Evolutionary conservation across 345 rosid species (phyloP).

Genomic region (Syzygium aromaticum): DNA sequence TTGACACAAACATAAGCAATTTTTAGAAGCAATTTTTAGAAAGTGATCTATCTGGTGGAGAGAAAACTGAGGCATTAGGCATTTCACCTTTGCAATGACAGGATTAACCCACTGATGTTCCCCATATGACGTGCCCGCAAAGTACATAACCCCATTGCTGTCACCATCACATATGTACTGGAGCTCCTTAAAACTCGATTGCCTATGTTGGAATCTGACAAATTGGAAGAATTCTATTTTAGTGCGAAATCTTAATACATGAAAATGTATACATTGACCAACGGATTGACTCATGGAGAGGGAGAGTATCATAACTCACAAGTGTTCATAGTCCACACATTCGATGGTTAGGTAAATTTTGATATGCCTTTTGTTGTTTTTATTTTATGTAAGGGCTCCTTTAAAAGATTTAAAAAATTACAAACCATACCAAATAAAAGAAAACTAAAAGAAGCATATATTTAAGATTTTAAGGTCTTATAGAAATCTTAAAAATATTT

Average conservation of each 20-base stretch:
- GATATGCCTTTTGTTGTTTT: background rate
- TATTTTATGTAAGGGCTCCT: background rate
- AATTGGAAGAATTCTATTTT: background rate
- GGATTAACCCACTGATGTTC: conserved; percentile 98
- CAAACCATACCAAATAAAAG: background rate
- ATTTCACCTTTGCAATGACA: conserved; percentile 66
- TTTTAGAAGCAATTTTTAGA: background rate
- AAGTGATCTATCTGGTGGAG: background rate
- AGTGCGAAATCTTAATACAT: background rate
- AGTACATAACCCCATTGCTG: conserved; percentile 87
- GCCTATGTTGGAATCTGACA: conserved; percentile 62
- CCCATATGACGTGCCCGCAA: conserved; percentile 84
- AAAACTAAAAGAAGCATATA: background rate
- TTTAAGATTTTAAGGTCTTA: background rate
- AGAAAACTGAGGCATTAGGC: background rate
- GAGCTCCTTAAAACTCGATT: conserved; percentile 90
- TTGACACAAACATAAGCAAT: background rate
- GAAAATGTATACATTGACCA: background rate
- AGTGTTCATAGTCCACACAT: background rate
- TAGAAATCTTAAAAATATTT: background rate
- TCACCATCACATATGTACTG: conserved; percentile 98
- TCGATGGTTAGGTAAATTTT: background rate
- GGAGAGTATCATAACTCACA: background rate
- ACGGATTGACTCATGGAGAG: background rate
- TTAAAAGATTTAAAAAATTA: background rate